A percentile compares a stretch with the other conserved stretches of the same genome.
Conservation (phyloP, 2,329 filamentous ascomycete species). For the Capronia coronata region DNA sequence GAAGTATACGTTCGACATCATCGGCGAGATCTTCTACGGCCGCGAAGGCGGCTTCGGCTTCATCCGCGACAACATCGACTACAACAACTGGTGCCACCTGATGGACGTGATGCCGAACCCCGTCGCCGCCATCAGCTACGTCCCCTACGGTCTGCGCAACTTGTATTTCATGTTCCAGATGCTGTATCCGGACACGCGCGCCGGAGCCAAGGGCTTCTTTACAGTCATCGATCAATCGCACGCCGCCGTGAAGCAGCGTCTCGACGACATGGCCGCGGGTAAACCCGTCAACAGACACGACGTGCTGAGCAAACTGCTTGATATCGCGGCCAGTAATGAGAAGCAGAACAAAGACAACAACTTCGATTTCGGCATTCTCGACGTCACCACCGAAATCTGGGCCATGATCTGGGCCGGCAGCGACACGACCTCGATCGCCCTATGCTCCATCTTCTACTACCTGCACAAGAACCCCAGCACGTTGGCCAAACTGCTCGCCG, state of each 20-base stretch:
- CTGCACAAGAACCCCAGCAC: slow-evolving; percentile 28
- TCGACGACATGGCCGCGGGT: slow-evolving; percentile 14
- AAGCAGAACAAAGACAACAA: slow-evolving; percentile 9
- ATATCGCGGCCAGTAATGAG: slow-evolving; percentile 6
- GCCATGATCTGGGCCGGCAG: slow-evolving; percentile 21
- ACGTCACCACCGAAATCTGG: slow-evolving; percentile 20
- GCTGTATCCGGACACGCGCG: slow-evolving; percentile 15
- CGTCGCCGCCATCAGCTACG: slow-evolving; percentile 10
- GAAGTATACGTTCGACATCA: slow-evolving; percentile 24
- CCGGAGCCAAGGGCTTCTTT: slow-evolving; percentile 16
- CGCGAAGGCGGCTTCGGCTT: slow-evolving; percentile 23
- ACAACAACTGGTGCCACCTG: slow-evolving; percentile 23
- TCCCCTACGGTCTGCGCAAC: slow-evolving; percentile 15
- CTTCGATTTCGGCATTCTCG: slow-evolving; percentile 11
- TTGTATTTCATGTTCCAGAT: slow-evolving; percentile 9
- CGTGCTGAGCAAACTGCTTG: slow-evolving; percentile 18
- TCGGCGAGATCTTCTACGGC: slow-evolving; percentile 22
- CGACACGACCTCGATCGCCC: slow-evolving; percentile 32
- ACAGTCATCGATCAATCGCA: slow-evolving; percentile 17
- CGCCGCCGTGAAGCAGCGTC: slow-evolving; percentile 14
- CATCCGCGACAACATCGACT: slow-evolving; percentile 23
- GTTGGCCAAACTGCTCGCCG: slow-evolving; percentile 41
- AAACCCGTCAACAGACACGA: slow-evolving; percentile 15
- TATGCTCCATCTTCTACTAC: slow-evolving; percentile 34
- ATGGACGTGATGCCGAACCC: slow-evolving; percentile 23